These are phyloP conservation scores for Annulohypoxylon maeteangense DNA, from an alignment of 495 filamentous ascomycete genomes.

Conservation along the genomic window DNA sequence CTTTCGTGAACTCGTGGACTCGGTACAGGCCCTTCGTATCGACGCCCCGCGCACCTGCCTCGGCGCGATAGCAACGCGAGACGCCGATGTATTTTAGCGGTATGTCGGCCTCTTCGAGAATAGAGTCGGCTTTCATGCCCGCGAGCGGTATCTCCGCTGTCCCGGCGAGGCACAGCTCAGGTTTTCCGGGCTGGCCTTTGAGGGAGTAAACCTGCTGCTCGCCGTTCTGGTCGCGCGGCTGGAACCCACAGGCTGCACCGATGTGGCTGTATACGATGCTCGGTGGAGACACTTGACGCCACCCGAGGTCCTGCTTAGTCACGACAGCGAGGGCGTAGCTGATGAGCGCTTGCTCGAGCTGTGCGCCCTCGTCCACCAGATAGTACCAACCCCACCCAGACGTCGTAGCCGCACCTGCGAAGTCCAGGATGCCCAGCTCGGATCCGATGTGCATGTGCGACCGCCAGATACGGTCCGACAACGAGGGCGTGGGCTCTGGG, in stretches of 20 bases:
- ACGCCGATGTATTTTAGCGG: constrained; percentile 84
- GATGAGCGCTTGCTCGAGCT: constrained; percentile 93
- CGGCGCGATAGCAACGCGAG: constrained; percentile 91
- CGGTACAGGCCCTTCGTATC: constrained; percentile 96
- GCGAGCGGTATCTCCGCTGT: constrained; percentile 96
- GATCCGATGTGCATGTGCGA: constrained; percentile 88
- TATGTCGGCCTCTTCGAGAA: constrained; percentile 68
- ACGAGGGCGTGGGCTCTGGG: constrained; percentile 62
- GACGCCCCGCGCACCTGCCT: constrained; percentile 87
- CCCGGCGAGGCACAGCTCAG: constrained; percentile 77
- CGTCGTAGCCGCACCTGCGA: constrained; percentile 77
- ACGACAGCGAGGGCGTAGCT: constrained; percentile 81
- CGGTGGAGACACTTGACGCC: constrained; percentile 81
- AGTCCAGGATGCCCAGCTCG: constrained; percentile 84
- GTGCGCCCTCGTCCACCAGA: constrained; percentile 84
- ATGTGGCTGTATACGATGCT: constrained; percentile 94
- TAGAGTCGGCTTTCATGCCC: constrained; percentile 82
- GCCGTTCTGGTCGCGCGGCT: constrained; percentile 87
- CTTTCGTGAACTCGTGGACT: constrained; percentile 99
- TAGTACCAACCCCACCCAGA: constrained; percentile 99
- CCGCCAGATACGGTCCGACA: constrained; percentile 63
- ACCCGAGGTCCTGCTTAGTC: constrained; percentile 68
- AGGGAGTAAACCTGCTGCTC: constrained; percentile 91
- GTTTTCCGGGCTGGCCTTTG: constrained; percentile 67
- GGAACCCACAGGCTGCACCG: constrained; percentile 89